Base-by-base conservation (phyloP, 2,329 filamentous ascomycete genomes). In the Metarhizium robertsii region DNA sequence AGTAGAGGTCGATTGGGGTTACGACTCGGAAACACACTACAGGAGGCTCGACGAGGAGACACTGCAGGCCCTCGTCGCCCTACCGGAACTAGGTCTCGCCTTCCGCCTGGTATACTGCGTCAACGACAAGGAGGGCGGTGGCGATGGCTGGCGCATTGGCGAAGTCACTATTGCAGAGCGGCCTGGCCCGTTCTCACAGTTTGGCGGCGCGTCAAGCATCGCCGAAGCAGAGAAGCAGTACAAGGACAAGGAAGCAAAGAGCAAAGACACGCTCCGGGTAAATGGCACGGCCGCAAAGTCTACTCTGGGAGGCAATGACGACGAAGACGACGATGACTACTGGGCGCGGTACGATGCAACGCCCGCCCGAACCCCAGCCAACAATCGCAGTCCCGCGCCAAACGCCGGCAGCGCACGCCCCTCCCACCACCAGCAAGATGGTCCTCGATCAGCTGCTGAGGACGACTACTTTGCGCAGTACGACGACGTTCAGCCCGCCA, bases 321-420 rank as follows among this genome's bases (percentile, higher is more conserved):
- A 85, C 0, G 85, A 87, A 25, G 86, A 88, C 36, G 86, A 90
- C 58, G 87, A 89, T 60, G 85, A 85, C 62, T 92, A 92, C 69
- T 92, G 88, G 88, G 86, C 83, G 36, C 80, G 83, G 58, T 92
- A 92, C 67, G 87, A 90, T 66, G 80, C 81, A 30, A 89, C 86
- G 4, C 86, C 87, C 1, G 78, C 79, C 2, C 76, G 78, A 48
- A 88, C 85, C 10, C 85, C 85, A 1, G 83, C 79, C 6, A 70
- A 75, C 25, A 83, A 85, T 64, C 76, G 74, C 29, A 86, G 85
- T 4, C 85, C 86, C 3, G 84, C 80, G 13, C 85, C 86, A 63
- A 54, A 66, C 14, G 62, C 62, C 54, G 65, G 59, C 52, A 56
- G 66, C 7, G 67, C 69, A 14, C 18, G 20, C 46, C 29, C 13